A percentile compares a stretch with the other conserved stretches of the same genome.
phyloP scores from a whole-genome alignment of 805 yeast genomes.

The Candida ficus region DNA sequence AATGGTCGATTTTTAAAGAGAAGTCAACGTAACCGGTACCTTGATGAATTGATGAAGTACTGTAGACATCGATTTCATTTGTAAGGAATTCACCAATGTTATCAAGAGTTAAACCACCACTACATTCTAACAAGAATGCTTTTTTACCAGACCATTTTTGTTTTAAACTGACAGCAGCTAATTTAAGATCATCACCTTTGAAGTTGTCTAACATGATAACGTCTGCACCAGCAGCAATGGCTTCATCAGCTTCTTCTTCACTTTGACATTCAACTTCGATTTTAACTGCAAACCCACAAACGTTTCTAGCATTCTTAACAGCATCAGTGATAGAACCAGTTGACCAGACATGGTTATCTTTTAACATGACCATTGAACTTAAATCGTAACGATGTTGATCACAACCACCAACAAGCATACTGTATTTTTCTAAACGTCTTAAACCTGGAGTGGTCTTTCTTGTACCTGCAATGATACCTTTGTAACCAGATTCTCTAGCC shows the following conservation, averaged over 20 bases:
- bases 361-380: conserved; percentile 92
- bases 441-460: conserved; percentile 97
- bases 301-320: conserved; percentile 67
- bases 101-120: conserved; percentile 78
- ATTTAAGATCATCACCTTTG: conserved; percentile 54
- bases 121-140: conserved; percentile 74
- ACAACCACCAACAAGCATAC: conserved; percentile 93
- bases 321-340: conserved; percentile 90
- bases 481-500: conserved; percentile 66
- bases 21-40: conserved; percentile 83
- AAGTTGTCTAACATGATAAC: conserved; percentile 94
- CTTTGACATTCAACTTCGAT: conserved; percentile 89
- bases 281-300: conserved; percentile 84
- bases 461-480: conserved; percentile 90
- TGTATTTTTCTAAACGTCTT: conserved; percentile 81
- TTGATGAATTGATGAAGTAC: conserved; percentile 89
- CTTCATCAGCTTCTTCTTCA: conserved; percentile 85
- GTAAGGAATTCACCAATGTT: conserved; percentile 65
- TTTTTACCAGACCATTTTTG: conserved; percentile 43
- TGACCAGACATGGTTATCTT: conserved; percentile 90
- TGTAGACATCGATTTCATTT: conserved; percentile 80
- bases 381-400: conserved; percentile 91
- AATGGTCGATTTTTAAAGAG: conserved; percentile 64
- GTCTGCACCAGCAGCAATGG: conserved; percentile 93
- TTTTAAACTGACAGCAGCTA: conserved; percentile 62